A percentile compares a stretch with the other conserved stretches of the same genome.
Evolutionary conservation across 768 basidiomycete species (phyloP).

Genomic region (Mycena epipterygia): DNA sequence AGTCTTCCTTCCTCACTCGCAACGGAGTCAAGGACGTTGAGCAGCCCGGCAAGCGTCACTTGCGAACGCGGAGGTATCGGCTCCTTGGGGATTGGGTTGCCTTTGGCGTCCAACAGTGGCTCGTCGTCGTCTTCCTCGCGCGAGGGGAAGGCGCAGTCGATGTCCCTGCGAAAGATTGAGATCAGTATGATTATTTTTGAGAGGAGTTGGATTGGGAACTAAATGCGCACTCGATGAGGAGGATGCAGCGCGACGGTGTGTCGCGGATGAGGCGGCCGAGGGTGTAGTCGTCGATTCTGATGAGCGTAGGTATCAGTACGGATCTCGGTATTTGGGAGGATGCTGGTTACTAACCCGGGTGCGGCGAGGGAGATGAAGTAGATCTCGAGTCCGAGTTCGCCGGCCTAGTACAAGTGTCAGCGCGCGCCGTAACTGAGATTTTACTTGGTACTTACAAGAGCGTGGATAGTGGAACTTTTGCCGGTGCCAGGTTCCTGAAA

Average conservation of each 20-base stretch:
- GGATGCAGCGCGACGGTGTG: conserved; percentile 41
- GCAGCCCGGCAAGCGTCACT: conserved; percentile 49
- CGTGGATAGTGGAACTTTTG: conserved; percentile 43
- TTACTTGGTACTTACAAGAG: conserved; percentile 31
- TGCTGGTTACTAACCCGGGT: conserved; percentile 31
- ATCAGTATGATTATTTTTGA: neutral
- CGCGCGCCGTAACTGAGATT: no score
- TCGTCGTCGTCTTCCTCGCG: conserved; percentile 41
- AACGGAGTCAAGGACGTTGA: conserved; percentile 52
- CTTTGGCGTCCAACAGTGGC: conserved; percentile 28
- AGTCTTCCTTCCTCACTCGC: conserved; percentile 49
- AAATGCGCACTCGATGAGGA: conserved; percentile 40
- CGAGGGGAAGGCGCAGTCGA: conserved; percentile 46
- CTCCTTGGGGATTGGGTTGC: conserved; percentile 21
- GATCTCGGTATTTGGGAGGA: neutral
- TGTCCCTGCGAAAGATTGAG: conserved; percentile 39
- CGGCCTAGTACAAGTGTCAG: conserved; percentile 48
- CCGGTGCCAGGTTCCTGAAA: conserved; percentile 32
- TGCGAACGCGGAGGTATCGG: conserved; percentile 30
- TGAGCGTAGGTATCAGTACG: neutral
- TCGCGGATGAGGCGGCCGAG: conserved; percentile 42
- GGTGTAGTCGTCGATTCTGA: conserved; percentile 47
- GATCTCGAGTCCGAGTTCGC: conserved; percentile 73
- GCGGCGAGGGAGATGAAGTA: conserved; percentile 53
- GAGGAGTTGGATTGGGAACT: neutral